Evolutionary conservation across 2,329 filamentous ascomycete species (phyloP).

Genomic region (Claviceps sp.): DNA sequence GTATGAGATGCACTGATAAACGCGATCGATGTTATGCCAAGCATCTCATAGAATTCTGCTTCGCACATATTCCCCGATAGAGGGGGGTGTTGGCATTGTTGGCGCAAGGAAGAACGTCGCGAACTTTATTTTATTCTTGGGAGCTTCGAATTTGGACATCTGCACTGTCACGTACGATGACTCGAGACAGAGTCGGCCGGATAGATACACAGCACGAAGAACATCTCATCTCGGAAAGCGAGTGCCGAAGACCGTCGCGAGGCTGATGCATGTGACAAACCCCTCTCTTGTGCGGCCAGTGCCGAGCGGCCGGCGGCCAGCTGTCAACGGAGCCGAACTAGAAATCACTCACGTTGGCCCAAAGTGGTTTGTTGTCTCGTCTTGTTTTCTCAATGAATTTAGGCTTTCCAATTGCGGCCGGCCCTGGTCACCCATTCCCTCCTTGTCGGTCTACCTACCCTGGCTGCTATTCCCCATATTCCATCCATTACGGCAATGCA

Average conservation of each 20-base stretch:
- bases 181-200: neutral
- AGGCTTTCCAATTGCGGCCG: neutral
- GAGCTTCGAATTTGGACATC: neutral
- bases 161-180: neutral
- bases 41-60: too few species aligned
- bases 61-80: too few species aligned
- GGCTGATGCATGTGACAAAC: neutral
- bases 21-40: neutral
- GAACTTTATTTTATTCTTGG: neutral
- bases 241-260: too few species aligned
- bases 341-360: conserved; percentile 2
- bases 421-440: neutral
- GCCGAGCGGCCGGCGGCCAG: neutral
- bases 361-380: conserved; percentile 5
- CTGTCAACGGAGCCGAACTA: neutral
- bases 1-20: neutral
- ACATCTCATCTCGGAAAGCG: neutral
- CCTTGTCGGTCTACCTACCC: neutral
- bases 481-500: neutral
- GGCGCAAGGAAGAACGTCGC: neutral
- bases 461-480: neutral
- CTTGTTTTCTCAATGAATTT: conserved; percentile 8
- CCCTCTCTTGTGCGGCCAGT: neutral
- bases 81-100: neutral
- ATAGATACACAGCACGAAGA: neutral